Conservation (phyloP, 177 flowering plant species). For the Vitis hybrid region DNA sequence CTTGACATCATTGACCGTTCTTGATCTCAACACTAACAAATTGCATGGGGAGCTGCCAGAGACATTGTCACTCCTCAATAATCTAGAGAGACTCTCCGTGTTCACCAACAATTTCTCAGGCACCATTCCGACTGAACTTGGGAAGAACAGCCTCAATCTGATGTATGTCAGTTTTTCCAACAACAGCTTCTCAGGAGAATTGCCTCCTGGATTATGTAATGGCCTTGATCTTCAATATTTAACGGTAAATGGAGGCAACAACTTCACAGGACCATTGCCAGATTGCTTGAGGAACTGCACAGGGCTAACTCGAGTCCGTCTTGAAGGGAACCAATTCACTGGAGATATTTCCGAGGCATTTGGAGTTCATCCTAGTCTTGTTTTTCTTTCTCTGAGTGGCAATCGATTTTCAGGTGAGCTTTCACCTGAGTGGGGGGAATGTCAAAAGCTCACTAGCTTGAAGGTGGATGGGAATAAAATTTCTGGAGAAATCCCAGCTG, state of each 20-base stretch:
- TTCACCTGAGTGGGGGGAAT: constrained; percentile 57
- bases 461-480: constrained; percentile 52
- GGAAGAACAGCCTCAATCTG: constrained; percentile 34
- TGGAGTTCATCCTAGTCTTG: constrained; percentile 55
- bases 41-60: constrained; percentile 60
- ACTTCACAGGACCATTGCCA: constrained; percentile 61
- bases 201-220: constrained; percentile 66
- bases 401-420: constrained; percentile 60
- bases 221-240: constrained; percentile 43
- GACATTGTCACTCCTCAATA: constrained; percentile 47
- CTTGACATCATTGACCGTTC: constrained; percentile 24
- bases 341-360: constrained; percentile 58
- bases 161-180: constrained; percentile 41
- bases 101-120: constrained; percentile 58
- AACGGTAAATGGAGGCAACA: constrained; percentile 41
- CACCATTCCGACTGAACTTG: constrained; percentile 52
- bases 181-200: constrained; percentile 65
- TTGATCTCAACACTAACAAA: constrained; percentile 52
- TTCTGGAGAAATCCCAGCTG: constrained; percentile 61
- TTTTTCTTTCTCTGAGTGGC: constrained; percentile 35
- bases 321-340: constrained; percentile 52
- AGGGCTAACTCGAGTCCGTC: constrained; percentile 37
- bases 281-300: constrained; percentile 59
- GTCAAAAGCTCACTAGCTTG: constrained; percentile 41
- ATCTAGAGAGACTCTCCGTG: constrained; percentile 36